Conservation (phyloP, 805 yeast genomes). For the Candida nitratophila region DNA sequence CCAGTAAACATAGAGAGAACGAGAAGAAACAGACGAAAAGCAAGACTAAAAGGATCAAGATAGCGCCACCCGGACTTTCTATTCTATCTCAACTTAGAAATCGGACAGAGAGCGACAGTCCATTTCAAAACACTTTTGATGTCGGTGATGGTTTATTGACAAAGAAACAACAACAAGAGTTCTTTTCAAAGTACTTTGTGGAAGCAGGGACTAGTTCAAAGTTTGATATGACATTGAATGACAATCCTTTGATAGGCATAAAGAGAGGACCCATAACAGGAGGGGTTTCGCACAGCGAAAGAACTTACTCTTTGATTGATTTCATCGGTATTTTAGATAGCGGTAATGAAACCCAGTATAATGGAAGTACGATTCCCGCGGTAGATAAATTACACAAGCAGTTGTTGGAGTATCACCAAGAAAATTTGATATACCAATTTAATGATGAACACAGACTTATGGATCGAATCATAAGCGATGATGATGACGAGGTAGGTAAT, state of each 20-base stretch:
- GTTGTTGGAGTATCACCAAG: conserved; percentile 10
- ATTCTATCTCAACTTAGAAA: conserved; percentile 5
- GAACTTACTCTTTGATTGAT: conserved; percentile 13
- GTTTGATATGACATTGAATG: conserved; percentile 12
- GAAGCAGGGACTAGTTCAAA: conserved; percentile 14
- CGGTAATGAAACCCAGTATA: not conserved
- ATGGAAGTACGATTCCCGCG: not conserved
- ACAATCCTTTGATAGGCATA: conserved; percentile 18
- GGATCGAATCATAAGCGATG: conserved; percentile 7
- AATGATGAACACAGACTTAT: conserved; percentile 9
- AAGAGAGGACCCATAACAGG: conserved; percentile 12
- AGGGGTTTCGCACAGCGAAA: conserved; percentile 16
- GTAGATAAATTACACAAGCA: not conserved
- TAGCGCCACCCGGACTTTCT: conserved; percentile 3
- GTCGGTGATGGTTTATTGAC: conserved; percentile 33
- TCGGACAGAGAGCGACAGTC: conserved; percentile 10
- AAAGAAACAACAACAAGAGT: conserved; percentile 29
- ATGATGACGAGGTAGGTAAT: not conserved
- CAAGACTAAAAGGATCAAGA: not conserved
- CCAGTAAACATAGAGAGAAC: not conserved
- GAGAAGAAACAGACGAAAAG: not conserved
- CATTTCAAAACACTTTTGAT: conserved; percentile 16
- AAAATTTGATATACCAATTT: conserved; percentile 8
- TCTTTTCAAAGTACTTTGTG: conserved; percentile 28
- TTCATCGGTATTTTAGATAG: conserved; percentile 2